These are phyloP conservation scores for Rhodotorula taiwanensis DNA, from an alignment of 768 basidiomycete species.

Conservation along the genomic window DNA sequence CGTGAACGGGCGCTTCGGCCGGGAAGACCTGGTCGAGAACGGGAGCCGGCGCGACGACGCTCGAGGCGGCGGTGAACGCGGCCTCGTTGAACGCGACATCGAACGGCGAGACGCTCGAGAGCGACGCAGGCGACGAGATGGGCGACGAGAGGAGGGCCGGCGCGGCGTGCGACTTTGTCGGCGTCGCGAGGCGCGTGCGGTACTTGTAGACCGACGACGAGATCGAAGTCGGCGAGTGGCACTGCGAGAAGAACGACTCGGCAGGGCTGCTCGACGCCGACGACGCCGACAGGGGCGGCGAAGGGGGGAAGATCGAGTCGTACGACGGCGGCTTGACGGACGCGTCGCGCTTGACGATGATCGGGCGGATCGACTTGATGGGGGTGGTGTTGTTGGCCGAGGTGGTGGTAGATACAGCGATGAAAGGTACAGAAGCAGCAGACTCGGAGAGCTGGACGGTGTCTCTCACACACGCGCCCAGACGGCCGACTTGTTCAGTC, in stretches of 20 bases:
- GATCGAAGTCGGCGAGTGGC: neutral
- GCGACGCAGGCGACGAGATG: neutral
- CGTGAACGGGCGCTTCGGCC: slow-evolving; percentile 19
- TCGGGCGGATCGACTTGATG: too few relatives aligned
- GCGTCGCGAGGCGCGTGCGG: slow-evolving; percentile 17
- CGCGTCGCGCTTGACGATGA: too few relatives aligned
- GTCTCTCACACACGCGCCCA: slow-evolving; percentile 29
- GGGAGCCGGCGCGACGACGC: neutral
- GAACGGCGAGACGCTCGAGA: neutral
- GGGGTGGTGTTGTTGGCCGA: neutral
- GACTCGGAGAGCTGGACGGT: slow-evolving; percentile 1
- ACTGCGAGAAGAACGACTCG: slow-evolving; percentile 7
- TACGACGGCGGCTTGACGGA: neutral
- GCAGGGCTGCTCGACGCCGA: slow-evolving; percentile 8
- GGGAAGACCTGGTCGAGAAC: slow-evolving; percentile 32
- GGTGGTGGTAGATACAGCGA: slow-evolving; percentile 10
- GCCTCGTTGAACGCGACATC: slow-evolving; percentile 1
- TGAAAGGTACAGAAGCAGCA: slow-evolving; percentile 18
- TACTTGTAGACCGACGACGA: too few relatives aligned
- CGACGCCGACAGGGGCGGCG: slow-evolving; percentile 6
- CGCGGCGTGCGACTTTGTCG: neutral
- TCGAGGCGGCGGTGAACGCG: neutral
- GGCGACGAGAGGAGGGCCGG: too few relatives aligned
- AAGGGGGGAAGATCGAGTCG: slow-evolving; percentile 8
- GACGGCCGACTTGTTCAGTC: slow-evolving; percentile 1